Evolutionary conservation across 1,284 basidiomycete species (phyloP).

Genomic region (Apiotrichum domesticum): DNA sequence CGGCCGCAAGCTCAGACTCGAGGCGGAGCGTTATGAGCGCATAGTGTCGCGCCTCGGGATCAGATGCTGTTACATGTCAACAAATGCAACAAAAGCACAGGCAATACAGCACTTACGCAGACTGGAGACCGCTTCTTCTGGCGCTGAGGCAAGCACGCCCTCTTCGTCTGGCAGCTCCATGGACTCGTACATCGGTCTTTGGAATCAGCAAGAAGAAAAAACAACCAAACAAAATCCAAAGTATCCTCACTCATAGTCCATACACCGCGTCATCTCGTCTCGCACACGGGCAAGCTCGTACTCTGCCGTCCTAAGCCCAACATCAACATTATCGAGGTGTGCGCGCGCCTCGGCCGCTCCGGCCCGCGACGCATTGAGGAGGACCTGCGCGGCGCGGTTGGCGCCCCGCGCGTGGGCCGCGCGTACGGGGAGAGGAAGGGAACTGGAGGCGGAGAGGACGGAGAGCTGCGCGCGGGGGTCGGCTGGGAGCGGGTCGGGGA

Average conservation of each 20-base stretch:
- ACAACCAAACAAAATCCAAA: too few relatives aligned
- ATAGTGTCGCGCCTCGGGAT: conserved; percentile 26
- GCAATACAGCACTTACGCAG: conserved; percentile 27
- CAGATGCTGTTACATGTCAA: conserved; percentile 15
- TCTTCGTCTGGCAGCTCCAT: conserved; percentile 26
- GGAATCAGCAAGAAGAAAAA: background rate
- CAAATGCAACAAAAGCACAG: background rate
- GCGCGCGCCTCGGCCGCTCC: conserved; percentile 27
- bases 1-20: conserved; percentile 35
- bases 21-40: conserved; percentile 30
- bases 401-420: conserved; percentile 28
- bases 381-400: conserved; percentile 25
- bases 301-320: conserved; percentile 30
- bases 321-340: conserved; percentile 32
- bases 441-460: background rate
- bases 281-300: conserved; percentile 38
- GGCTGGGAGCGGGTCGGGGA: conserved; percentile 23
- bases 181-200: conserved; percentile 28
- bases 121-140: conserved; percentile 13
- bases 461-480: conserved; percentile 20
- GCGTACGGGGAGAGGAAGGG: conserved; percentile 17
- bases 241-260: conserved; percentile 33
- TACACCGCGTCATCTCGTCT: conserved; percentile 37
- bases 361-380: conserved; percentile 32
- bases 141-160: conserved; percentile 16